Conservation (phyloP, 2,329 filamentous ascomycete species). For the Drechslerella dactyloides region DNA sequence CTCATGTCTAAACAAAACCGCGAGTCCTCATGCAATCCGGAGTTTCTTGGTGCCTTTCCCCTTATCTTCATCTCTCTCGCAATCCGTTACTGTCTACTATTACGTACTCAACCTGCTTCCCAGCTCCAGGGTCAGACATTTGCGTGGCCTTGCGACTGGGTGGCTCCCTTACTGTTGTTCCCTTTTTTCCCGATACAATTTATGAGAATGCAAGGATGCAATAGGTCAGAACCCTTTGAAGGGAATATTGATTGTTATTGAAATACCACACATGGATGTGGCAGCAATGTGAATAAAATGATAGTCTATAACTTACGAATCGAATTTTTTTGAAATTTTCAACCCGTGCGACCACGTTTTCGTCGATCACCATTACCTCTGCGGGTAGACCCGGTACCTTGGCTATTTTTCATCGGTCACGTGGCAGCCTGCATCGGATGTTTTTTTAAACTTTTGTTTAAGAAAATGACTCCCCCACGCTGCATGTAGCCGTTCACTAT, state of each 20-base stretch:
- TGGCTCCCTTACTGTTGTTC: slow-evolving; percentile 6
- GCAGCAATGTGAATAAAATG: slow-evolving; percentile 18
- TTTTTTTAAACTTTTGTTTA: too few relatives aligned
- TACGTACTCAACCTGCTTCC: neutral
- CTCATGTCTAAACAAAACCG: slow-evolving; percentile 44
- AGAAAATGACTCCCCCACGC: too few relatives aligned
- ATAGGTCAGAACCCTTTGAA: neutral
- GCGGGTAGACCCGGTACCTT: too few relatives aligned
- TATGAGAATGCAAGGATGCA: slow-evolving; percentile 17
- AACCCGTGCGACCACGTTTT: too few relatives aligned
- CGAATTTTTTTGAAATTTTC: too few relatives aligned
- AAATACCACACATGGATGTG: slow-evolving; percentile 1
- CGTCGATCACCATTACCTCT: too few relatives aligned
- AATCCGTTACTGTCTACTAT: neutral
- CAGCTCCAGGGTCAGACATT: too few relatives aligned
- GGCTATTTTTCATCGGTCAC: too few relatives aligned
- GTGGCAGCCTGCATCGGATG: too few relatives aligned
- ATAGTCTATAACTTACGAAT: neutral
- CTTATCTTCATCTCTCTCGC: slow-evolving; percentile 4
- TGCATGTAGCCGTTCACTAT: too few relatives aligned
- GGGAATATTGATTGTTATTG: neutral
- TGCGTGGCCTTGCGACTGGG: too few relatives aligned
- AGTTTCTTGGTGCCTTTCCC: slow-evolving; percentile 32
- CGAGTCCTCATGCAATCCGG: slow-evolving; percentile 42
- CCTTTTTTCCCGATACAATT: slow-evolving; percentile 25